Percentiles rank a stretch among this genome's conserved stretches.
Conservation (phyloP, 805 yeast species). For the Candida parachauliodes region DNA sequence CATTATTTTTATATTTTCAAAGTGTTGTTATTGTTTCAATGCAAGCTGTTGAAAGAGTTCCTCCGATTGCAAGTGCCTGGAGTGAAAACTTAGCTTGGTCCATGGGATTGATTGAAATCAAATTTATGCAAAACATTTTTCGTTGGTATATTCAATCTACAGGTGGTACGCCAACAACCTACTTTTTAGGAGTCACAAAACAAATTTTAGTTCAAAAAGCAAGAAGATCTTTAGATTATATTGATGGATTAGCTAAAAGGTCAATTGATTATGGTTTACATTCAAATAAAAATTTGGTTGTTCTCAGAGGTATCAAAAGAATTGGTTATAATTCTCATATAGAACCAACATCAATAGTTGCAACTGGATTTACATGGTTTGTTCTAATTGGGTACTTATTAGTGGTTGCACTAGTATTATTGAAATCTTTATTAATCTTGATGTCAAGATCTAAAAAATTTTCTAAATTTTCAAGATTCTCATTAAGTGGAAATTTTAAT, state of each 20-base stretch:
- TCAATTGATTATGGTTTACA: constrained; percentile 34
- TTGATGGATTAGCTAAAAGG: constrained; percentile 26
- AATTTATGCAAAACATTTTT: constrained; percentile 80
- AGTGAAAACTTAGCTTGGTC: constrained; percentile 92
- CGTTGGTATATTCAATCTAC: constrained; percentile 85
- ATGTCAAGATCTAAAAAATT: constrained; percentile 47
- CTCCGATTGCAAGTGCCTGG: constrained; percentile 94
- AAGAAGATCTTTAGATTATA: constrained; percentile 43
- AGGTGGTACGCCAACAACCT: constrained; percentile 79
- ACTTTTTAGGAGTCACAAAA: constrained; percentile 56
- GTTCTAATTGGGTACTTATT: constrained; percentile 71
- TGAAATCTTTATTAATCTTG: constrained; percentile 50
- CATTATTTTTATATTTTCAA: constrained; percentile 84
- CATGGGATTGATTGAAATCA: constrained; percentile 78
- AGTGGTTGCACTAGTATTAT: constrained; percentile 53
- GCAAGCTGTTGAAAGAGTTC: constrained; percentile 81
- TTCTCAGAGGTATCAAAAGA: constrained; percentile 84
- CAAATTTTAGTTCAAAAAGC: constrained; percentile 71
- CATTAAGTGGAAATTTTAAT: constrained; percentile 55
- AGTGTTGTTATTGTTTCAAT: constrained; percentile 78
- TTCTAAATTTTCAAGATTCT: constrained; percentile 43
- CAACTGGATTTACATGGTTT: constrained; percentile 86
- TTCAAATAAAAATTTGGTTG: constrained; percentile 58
- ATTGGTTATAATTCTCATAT: constrained; percentile 72
- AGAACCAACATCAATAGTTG: constrained; percentile 79